These are phyloP conservation scores for Pyrrhoderma lamaoense DNA, from an alignment of 1,284 basidiomycete genomes.

Conservation along the genomic window DNA sequence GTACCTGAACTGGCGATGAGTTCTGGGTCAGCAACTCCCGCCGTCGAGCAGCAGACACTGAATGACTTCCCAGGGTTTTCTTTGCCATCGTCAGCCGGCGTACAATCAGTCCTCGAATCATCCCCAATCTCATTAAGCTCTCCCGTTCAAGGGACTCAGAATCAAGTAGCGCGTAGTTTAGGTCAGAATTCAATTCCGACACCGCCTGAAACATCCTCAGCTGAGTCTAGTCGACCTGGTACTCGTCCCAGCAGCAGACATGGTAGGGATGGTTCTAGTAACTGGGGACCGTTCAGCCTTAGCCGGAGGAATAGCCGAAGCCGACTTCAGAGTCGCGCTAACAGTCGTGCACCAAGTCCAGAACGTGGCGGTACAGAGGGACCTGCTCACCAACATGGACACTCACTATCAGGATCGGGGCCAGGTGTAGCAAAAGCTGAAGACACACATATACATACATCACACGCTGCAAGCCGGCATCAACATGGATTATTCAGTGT, in stretches of 20 bases:
- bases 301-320: conserved; percentile 38
- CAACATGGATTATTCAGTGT: conserved; percentile 48
- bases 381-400: conserved; percentile 29
- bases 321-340: conserved; percentile 30
- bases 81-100: conserved; percentile 36
- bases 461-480: conserved; percentile 41
- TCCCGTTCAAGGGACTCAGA: conserved; percentile 5
- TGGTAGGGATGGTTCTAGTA: conserved; percentile 8
- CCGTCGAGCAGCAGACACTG: conserved; percentile 26
- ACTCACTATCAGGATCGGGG: conserved; percentile 9
- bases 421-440: conserved; percentile 22
- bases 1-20: conserved; percentile 31
- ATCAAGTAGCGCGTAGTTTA: background rate
- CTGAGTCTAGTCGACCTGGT: conserved; percentile 25
- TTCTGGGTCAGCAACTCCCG: conserved; percentile 17
- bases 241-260: conserved; percentile 30
- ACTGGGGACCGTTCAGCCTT: conserved; percentile 29
- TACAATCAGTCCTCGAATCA: background rate
- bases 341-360: conserved; percentile 32
- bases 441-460: conserved; percentile 47
- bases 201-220: conserved; percentile 4
- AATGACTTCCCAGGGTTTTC: conserved; percentile 8
- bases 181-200: too few species aligned
- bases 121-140: conserved; percentile 4
- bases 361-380: conserved; percentile 27